phyloP scores from a whole-genome alignment of 495 filamentous ascomycete genomes.

The Aspergillus incahuasiensis region DNA sequence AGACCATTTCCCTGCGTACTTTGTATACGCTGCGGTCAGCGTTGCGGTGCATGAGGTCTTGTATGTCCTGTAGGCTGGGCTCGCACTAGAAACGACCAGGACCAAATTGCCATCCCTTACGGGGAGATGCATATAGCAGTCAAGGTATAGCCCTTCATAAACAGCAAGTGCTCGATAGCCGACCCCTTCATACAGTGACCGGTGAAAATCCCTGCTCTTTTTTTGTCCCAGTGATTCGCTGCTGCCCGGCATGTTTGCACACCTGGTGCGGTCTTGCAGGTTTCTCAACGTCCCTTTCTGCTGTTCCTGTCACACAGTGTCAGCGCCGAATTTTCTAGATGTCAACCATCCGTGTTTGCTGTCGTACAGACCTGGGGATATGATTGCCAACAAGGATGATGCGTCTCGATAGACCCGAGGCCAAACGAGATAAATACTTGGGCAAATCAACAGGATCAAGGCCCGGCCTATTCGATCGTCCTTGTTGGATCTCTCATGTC shows the following conservation, averaged over 20 bases:
- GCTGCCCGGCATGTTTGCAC: background rate
- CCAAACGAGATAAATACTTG: conserved; percentile 6
- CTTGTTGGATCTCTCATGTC: background rate
- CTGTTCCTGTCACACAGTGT: conserved; percentile 2
- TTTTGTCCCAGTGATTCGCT: background rate
- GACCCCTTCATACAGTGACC: background rate
- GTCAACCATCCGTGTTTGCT: background rate
- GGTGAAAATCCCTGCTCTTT: background rate
- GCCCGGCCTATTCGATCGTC: background rate
- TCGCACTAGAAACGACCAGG: background rate
- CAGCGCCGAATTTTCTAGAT: conserved; percentile 6
- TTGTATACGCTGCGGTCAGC: background rate
- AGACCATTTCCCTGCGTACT: background rate
- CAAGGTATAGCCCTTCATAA: background rate
- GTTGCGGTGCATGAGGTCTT: conserved; percentile 1
- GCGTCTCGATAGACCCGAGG: background rate
- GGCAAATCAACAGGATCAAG: background rate
- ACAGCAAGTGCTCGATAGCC: background rate
- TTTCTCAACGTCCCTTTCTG: background rate
- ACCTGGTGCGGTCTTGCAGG: background rate
- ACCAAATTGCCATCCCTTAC: background rate
- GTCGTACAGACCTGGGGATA: conserved; percentile 3
- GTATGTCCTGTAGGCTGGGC: background rate
- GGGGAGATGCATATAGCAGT: background rate
- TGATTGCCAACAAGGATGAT: background rate